phyloP scores from a whole-genome alignment of 805 yeast genomes.

The Phaffomyces thermotolerans region DNA sequence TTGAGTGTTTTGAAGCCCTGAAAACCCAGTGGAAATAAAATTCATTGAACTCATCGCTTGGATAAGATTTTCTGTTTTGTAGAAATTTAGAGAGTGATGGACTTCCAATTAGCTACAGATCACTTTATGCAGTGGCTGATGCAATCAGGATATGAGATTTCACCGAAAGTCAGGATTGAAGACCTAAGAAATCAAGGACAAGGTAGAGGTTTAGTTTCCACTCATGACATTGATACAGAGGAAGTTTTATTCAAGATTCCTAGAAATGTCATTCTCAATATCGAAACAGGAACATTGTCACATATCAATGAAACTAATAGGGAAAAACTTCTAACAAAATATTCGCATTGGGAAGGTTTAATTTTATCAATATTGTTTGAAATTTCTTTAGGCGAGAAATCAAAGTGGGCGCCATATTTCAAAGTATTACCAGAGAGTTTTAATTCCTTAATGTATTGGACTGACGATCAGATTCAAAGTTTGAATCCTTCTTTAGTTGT shows the following conservation, averaged over 20 bases:
- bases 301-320: constrained; percentile 26
- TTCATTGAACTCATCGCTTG: neutral
- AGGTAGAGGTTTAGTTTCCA: constrained; percentile 76
- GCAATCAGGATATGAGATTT: constrained; percentile 36
- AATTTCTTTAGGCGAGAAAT: constrained; percentile 34
- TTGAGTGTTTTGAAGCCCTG: neutral
- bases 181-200: constrained; percentile 55
- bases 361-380: constrained; percentile 65
- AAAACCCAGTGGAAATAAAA: neutral
- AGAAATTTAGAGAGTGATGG: constrained; percentile 5
- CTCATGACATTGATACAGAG: constrained; percentile 48
- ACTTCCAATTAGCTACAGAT: constrained; percentile 27
- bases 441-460: constrained; percentile 79
- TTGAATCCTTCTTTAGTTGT: constrained; percentile 68
- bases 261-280: constrained; percentile 45
- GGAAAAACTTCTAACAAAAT: constrained; percentile 30
- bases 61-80: neutral
- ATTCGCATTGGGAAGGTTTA: constrained; percentile 73
- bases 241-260: constrained; percentile 71
- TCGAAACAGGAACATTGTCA: constrained; percentile 46
- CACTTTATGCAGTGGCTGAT: constrained; percentile 40
- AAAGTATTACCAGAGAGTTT: constrained; percentile 58
- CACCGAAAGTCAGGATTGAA: constrained; percentile 48
- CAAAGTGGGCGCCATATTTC: constrained; percentile 68
- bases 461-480: constrained; percentile 43